Base-by-base conservation (phyloP, 345 rosid species). In the Litchi chinensis region DNA sequence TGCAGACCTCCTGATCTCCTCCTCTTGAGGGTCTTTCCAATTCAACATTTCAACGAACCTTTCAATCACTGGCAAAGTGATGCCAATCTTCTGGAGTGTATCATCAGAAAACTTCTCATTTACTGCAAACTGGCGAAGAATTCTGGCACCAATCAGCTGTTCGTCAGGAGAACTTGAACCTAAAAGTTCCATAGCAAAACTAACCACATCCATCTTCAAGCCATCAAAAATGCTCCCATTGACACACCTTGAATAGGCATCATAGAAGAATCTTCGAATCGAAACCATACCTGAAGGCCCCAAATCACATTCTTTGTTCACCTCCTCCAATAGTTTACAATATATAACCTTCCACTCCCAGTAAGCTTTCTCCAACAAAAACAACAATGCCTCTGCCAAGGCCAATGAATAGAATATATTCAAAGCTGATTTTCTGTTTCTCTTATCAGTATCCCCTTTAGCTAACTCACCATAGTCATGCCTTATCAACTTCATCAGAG, bases 221-320 rank as follows among this genome's bases (percentile, higher is more conserved):
- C 98, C 96, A 63, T 93, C 98, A 64, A 95, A 93, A 71, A 95
- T 91, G 79, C 95, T 92, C 44, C 98, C 97, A 43, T 91, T 86
- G 65, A 95, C 86, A 60, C 93, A 93, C 78, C 84, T 91, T 0
- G 98, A 93, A 80, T 92, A 95, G 28, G 99, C 91, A 52, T 95
- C 98, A 24, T 93, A 93, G 83, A 93, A 95, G 85, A 93, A 93
- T 74, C 98, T 87, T 79, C 74, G 86, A 76, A 90, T 86, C 0
- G 93, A 92, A 57, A 91, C 83, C 80, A 91, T 32, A 8, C 97
- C 98, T 3, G 89, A 85, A 77, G 87, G 83, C 76, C 89, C 93
- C 65, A 93, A 67, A 26, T 89, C 97, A 60, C 98, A 93, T 43
- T 92, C 96, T 56, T 73, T 78, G 70, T 86, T 88, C 62, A 92